Evolutionary conservation across 106 monocot genomes (phyloP).

Genomic region (Allium fistulosum): DNA sequence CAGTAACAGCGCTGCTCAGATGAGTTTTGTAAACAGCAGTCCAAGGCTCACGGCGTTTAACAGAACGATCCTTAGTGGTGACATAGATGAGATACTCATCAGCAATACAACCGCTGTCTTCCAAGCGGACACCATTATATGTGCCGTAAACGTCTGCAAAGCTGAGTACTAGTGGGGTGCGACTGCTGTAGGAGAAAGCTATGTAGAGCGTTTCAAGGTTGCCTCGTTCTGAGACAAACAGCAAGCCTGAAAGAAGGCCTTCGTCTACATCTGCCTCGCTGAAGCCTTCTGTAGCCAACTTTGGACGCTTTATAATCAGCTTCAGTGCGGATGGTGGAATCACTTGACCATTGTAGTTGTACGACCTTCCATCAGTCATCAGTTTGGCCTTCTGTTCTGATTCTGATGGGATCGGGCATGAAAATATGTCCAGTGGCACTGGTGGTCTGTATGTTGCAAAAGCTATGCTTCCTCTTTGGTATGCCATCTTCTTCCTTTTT

Average conservation of each 20-base stretch:
- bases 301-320: background rate
- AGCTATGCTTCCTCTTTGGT: conserved; percentile 1
- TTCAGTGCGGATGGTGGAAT: background rate
- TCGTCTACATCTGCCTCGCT: background rate
- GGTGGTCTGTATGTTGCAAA: background rate
- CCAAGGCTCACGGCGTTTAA: background rate
- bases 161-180: background rate
- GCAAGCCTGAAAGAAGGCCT: conserved; percentile 2
- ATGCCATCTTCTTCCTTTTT: background rate
- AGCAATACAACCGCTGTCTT: conserved; percentile 1
- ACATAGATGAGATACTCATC: conserved; percentile 2
- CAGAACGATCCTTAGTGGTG: background rate
- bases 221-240: conserved; percentile 4
- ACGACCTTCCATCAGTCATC: background rate
- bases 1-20: background rate
- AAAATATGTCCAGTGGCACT: background rate
- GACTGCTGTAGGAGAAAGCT: background rate
- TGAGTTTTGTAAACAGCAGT: conserved; percentile 3
- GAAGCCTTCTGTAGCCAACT: background rate
- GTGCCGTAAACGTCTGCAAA: background rate
- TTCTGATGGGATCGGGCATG: background rate
- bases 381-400: background rate
- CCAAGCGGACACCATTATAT: conserved; percentile 1
- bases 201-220: conserved; percentile 4
- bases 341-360: background rate